phyloP scores from a whole-genome alignment of 2,329 filamentous ascomycete genomes.

The Aspergillus neoniger region DNA sequence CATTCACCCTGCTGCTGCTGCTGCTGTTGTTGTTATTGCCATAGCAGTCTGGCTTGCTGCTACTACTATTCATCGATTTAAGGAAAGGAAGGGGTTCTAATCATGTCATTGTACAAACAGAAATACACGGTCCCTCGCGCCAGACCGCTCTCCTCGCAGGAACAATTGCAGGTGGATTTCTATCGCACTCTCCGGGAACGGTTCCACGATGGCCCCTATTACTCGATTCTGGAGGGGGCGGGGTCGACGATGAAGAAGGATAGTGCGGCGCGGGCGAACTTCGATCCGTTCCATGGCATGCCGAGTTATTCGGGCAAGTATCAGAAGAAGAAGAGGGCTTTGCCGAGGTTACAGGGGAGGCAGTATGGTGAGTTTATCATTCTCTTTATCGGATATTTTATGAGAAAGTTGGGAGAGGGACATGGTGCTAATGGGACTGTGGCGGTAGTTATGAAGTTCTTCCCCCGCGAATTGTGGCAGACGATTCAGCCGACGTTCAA shows the following conservation, averaged over 20 bases:
- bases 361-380: conserved; percentile 52
- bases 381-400: too few species aligned
- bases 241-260: conserved; percentile 46
- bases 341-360: conserved; percentile 57
- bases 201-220: conserved; percentile 62
- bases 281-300: conserved; percentile 65
- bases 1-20: not conserved
- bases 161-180: conserved; percentile 52
- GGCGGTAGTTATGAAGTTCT: conserved; percentile 55
- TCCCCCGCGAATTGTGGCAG: conserved; percentile 60
- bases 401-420: not conserved
- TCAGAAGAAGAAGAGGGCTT: conserved; percentile 55
- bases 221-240: conserved; percentile 52
- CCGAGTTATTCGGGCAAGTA: conserved; percentile 62
- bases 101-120: conserved; percentile 24
- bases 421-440: not conserved
- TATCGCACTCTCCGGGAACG: conserved; percentile 56
- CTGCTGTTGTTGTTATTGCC: not conserved
- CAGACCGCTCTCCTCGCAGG: conserved; percentile 38
- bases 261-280: conserved; percentile 48
- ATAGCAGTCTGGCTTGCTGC: too few species aligned
- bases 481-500: conserved; percentile 53
- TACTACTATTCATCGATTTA: too few species aligned
- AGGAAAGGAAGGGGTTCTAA: too few species aligned
- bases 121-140: conserved; percentile 41